A percentile compares a stretch with the other conserved stretches of the same genome.
These are phyloP conservation scores for Neurospora tetraspora DNA, from an alignment of 495 filamentous ascomycete genomes.

Conservation along the genomic window DNA sequence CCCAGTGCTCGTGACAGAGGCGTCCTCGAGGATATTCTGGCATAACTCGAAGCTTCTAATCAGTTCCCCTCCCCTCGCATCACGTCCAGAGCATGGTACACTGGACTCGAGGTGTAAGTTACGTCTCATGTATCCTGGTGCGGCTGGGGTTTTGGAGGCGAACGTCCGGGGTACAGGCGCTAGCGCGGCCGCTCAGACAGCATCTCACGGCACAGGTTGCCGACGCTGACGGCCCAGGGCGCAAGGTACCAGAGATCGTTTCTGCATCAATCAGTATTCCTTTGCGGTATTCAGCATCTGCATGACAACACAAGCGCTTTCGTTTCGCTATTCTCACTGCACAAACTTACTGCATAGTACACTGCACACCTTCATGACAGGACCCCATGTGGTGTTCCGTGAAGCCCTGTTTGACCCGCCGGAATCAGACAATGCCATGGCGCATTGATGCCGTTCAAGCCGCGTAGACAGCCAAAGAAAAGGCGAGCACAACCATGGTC, in stretches of 20 bases:
- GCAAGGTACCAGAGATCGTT: slow-evolving; percentile 10
- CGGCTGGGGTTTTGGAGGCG: slow-evolving; percentile 26
- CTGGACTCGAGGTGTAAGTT: neutral
- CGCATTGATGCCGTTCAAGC: neutral
- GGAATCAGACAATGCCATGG: slow-evolving; percentile 13
- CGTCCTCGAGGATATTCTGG: neutral
- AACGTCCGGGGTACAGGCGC: slow-evolving; percentile 13
- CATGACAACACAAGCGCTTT: neutral
- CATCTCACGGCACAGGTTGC: slow-evolving; percentile 14
- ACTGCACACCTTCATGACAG: neutral
- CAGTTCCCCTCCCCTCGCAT: neutral
- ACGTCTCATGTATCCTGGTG: neutral
- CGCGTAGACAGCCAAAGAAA: neutral
- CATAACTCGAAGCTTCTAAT: neutral
- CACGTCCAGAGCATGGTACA: neutral
- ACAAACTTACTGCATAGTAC: neutral
- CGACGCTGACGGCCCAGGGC: slow-evolving; percentile 8
- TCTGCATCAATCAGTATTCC: slow-evolving; percentile 9
- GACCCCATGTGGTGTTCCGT: slow-evolving; percentile 2
- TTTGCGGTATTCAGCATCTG: neutral
- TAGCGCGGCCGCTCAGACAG: slow-evolving; percentile 12
- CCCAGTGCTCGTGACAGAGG: neutral
- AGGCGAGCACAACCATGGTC: neutral
- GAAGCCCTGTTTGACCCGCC: slow-evolving; percentile 15
- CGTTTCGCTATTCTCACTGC: neutral